These are phyloP conservation scores for Solanum chiquidenum DNA, from an alignment of 257 asterid genomes.

Conservation along the genomic window DNA sequence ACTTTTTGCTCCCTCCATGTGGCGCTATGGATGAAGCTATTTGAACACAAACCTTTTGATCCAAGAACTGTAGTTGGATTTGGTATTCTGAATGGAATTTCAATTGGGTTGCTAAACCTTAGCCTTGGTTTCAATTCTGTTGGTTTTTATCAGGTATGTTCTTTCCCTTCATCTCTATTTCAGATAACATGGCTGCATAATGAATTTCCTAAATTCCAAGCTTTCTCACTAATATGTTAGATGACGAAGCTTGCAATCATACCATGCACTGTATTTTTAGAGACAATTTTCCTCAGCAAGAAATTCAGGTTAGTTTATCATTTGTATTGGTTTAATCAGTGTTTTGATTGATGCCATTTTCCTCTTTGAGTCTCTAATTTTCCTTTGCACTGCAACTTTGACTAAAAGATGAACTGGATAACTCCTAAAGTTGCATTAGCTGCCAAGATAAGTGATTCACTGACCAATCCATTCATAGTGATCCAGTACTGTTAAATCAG, in stretches of 20 bases:
- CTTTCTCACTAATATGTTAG: slow-evolving; percentile 23
- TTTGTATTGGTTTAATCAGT: background rate
- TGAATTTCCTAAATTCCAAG: slow-evolving; percentile 5
- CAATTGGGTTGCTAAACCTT: slow-evolving; percentile 84
- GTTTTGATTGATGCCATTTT: background rate
- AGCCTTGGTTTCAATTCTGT: slow-evolving; percentile 87
- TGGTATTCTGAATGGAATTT: slow-evolving; percentile 77
- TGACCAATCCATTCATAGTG: background rate
- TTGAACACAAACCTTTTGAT: slow-evolving; percentile 82
- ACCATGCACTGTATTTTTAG: slow-evolving; percentile 82
- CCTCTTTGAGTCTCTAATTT: background rate
- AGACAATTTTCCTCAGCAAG: slow-evolving; percentile 80
- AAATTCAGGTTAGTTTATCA: slow-evolving; percentile 52
- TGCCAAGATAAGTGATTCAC: background rate
- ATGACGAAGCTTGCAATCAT: slow-evolving; percentile 93
- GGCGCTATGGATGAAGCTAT: slow-evolving; percentile 60
- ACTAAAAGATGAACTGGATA: background rate
- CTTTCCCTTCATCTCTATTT: background rate
- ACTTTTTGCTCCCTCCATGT: slow-evolving; percentile 79
- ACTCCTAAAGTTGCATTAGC: background rate
- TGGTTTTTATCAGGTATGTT: slow-evolving; percentile 77
- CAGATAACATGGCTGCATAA: background rate
- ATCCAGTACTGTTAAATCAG: background rate
- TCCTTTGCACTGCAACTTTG: background rate
- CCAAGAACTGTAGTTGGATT: slow-evolving; percentile 61